phyloP scores from a whole-genome alignment of 1,284 basidiomycete genomes.

The Rhizopogon parksii region DNA sequence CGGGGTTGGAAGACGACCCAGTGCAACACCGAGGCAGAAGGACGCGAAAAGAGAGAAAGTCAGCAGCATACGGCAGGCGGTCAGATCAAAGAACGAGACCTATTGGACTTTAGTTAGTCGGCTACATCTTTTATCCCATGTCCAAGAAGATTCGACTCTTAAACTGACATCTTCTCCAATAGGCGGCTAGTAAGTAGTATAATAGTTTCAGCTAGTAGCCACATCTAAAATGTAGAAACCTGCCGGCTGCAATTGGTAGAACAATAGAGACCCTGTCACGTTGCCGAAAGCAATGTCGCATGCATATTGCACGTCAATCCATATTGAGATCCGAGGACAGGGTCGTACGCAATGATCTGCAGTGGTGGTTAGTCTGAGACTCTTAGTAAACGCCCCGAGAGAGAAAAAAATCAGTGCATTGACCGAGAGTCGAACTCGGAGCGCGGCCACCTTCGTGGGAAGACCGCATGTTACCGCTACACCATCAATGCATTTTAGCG shows the following conservation, averaged over 20 bases:
- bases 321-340: too few relatives aligned
- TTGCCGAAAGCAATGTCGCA: background rate
- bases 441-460: slow-evolving; percentile 8
- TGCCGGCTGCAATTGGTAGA: background rate
- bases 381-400: too few relatives aligned
- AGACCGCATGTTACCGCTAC: slow-evolving; percentile 13
- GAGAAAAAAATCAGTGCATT: background rate
- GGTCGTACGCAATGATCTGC: too few relatives aligned
- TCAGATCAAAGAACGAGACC: background rate
- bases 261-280: background rate
- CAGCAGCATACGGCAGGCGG: background rate
- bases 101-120: too few relatives aligned
- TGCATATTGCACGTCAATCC: background rate
- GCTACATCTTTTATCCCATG: background rate
- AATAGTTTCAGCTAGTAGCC: background rate
- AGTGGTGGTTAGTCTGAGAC: too few relatives aligned
- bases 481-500: slow-evolving; percentile 4
- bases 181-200: background rate
- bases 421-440: slow-evolving; percentile 10
- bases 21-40: background rate
- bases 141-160: background rate
- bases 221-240: background rate
- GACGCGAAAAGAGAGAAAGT: background rate
- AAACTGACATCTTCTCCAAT: background rate
- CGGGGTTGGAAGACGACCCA: background rate